Evolutionary conservation across 768 basidiomycete species (phyloP).

Genomic region (Cystobasidium ongulense): DNA sequence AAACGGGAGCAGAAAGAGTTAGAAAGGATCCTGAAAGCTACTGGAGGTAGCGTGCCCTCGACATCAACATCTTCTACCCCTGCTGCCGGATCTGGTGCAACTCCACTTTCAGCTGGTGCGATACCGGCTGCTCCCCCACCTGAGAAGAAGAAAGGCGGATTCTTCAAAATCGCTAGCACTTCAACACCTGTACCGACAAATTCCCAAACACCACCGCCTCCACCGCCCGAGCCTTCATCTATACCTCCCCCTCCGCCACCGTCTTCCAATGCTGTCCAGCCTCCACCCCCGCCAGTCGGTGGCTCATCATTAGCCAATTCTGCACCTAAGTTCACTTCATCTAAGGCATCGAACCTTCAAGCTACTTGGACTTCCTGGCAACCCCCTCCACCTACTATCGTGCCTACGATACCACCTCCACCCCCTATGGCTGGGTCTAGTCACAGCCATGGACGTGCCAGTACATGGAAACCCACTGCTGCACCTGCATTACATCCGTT

Average conservation of each 20-base stretch:
- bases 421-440: neutral
- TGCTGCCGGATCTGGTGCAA: neutral
- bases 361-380: neutral
- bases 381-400: neutral
- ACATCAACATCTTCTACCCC: neutral
- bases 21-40: slow-evolving; percentile 14
- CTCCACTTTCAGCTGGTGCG: neutral
- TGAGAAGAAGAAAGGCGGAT: slow-evolving; percentile 25
- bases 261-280: slow-evolving; percentile 29
- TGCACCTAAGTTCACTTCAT: slow-evolving; percentile 13
- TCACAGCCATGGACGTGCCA: neutral
- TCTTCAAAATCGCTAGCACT: slow-evolving; percentile 13
- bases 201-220: neutral
- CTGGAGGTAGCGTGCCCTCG: neutral
- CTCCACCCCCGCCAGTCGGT: slow-evolving; percentile 3
- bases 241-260: neutral
- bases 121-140: neutral
- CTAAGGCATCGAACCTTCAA: neutral
- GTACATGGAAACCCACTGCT: neutral
- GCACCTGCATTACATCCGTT: slow-evolving; percentile 10
- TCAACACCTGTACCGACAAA: neutral
- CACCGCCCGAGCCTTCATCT: neutral
- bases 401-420: neutral
- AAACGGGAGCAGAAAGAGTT: slow-evolving; percentile 31
- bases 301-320: neutral